Percentiles rank a stretch among this genome's conserved stretches.
phyloP scores from a whole-genome alignment of 1,139 yeast species.

The Hansenula sp. region DNA sequence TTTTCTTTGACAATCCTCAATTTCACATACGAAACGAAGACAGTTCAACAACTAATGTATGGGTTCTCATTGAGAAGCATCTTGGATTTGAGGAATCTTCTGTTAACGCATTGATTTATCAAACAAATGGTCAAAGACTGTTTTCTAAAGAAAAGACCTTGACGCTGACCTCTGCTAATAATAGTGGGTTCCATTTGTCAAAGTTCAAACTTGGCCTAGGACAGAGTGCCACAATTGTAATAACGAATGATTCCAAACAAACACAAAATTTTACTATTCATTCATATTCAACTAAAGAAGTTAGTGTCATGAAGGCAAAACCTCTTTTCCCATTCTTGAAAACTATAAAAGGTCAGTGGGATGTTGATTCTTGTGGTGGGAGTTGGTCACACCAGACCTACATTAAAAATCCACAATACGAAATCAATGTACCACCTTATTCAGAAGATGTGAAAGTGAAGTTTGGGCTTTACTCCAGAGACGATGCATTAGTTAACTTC shows the following conservation, averaged over 20 bases:
- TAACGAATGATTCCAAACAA: conserved; percentile 29
- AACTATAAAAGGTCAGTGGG: conserved; percentile 45
- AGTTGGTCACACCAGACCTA: conserved; percentile 48
- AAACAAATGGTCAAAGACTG: conserved; percentile 33
- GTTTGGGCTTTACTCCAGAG: conserved; percentile 27
- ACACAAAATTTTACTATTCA: conserved; percentile 34
- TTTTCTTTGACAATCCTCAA: conserved; percentile 43
- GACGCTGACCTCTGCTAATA: conserved; percentile 15
- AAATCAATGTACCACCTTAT: conserved; percentile 17
- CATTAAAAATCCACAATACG: conserved; percentile 60
- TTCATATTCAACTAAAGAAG: conserved; percentile 28
- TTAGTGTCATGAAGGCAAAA: conserved; percentile 29
- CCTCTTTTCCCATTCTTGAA: conserved; percentile 22
- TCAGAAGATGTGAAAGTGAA: conserved; percentile 16
- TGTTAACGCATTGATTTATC: conserved; percentile 30
- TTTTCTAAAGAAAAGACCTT: conserved; percentile 24
- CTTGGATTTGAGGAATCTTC: conserved; percentile 11
- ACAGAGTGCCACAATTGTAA: conserved; percentile 22
- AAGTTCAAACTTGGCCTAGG: conserved; percentile 23
- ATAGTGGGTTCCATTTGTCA: conserved; percentile 28
- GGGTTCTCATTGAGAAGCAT: conserved; percentile 45
- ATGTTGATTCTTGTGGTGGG: conserved; percentile 47
- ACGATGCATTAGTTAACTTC: conserved; percentile 29
- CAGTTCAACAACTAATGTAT: conserved; percentile 30
- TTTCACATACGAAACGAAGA: conserved; percentile 37